Percentiles rank a stretch among this genome's conserved stretches.
These are phyloP conservation scores for Arthroderma uncinatum DNA, from an alignment of 2,329 filamentous ascomycete genomes.

Conservation along the genomic window DNA sequence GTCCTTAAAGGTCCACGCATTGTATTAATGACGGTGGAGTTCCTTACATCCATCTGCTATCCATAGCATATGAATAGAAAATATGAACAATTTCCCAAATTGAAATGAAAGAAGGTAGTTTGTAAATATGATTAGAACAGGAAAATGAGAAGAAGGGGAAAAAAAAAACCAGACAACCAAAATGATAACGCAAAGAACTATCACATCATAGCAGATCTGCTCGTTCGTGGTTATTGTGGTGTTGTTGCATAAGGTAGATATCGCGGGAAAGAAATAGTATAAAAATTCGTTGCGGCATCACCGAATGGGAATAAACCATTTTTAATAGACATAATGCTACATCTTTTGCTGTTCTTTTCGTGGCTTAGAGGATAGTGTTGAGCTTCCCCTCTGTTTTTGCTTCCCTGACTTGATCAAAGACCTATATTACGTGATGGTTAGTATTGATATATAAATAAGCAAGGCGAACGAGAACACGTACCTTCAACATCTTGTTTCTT, in stretches of 20 bases:
- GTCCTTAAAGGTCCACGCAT: neutral
- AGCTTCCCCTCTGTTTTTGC: slow-evolving; percentile 65
- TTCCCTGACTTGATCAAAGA: slow-evolving; percentile 91
- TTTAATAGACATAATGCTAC: neutral
- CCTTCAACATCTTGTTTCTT: slow-evolving; percentile 95
- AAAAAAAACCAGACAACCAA: neutral
- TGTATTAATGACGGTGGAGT: neutral
- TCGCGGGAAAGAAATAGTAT: slow-evolving; percentile 1
- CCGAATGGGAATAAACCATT: neutral
- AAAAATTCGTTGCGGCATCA: slow-evolving; percentile 4
- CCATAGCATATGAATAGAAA: neutral
- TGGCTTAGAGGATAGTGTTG: slow-evolving; percentile 22
- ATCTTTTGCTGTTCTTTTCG: neutral
- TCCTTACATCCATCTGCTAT: neutral
- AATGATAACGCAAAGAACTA: neutral
- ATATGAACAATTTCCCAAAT: slow-evolving; percentile 1
- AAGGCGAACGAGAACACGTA: slow-evolving; percentile 20
- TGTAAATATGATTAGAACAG: neutral
- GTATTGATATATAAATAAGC: neutral
- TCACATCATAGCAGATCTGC: neutral
- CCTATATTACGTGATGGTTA: slow-evolving; percentile 32
- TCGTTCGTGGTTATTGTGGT: neutral
- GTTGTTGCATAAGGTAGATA: neutral
- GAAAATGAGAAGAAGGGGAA: no score
- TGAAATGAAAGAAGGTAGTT: neutral